A percentile compares a stretch with the other conserved stretches of the same genome.
Evolutionary conservation across 768 basidiomycete species (phyloP).

Genomic region (Mycena polygramma): DNA sequence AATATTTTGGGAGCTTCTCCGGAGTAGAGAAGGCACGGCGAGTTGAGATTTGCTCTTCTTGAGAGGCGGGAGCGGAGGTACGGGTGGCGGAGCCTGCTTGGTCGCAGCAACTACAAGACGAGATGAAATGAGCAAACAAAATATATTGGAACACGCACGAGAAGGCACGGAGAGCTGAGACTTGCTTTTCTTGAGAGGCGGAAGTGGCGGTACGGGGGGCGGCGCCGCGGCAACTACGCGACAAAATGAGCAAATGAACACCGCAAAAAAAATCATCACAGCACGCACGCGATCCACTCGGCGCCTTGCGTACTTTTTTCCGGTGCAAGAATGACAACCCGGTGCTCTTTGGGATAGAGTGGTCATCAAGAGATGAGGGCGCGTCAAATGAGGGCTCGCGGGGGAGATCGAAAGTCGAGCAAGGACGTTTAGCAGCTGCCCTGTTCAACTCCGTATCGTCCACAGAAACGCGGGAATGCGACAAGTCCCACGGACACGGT

Average conservation of each 20-base stretch:
- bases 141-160: background rate
- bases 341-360: background rate
- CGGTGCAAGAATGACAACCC: slow-evolving; percentile 22
- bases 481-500: slow-evolving; percentile 27
- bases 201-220: background rate
- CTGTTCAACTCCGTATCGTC: slow-evolving; percentile 1
- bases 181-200: slow-evolving; percentile 5
- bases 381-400: background rate
- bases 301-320: slow-evolving; percentile 17
- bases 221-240: background rate
- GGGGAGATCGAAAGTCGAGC: background rate
- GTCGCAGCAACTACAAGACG: background rate
- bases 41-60: slow-evolving; percentile 30
- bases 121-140: background rate
- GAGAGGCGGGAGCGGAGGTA: background rate
- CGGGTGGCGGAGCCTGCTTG: too few species aligned
- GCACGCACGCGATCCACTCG: slow-evolving; percentile 11
- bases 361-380: too few species aligned
- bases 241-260: background rate
- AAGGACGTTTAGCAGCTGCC: background rate
- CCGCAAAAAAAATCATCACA: background rate
- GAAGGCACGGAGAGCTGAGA: slow-evolving; percentile 32
- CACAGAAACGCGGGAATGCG: slow-evolving; percentile 9
- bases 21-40: slow-evolving; percentile 26
- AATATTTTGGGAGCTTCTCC: slow-evolving; percentile 11